Conservation (phyloP, 2,329 filamentous ascomycete genomes). For the Nemania serpens region DNA sequence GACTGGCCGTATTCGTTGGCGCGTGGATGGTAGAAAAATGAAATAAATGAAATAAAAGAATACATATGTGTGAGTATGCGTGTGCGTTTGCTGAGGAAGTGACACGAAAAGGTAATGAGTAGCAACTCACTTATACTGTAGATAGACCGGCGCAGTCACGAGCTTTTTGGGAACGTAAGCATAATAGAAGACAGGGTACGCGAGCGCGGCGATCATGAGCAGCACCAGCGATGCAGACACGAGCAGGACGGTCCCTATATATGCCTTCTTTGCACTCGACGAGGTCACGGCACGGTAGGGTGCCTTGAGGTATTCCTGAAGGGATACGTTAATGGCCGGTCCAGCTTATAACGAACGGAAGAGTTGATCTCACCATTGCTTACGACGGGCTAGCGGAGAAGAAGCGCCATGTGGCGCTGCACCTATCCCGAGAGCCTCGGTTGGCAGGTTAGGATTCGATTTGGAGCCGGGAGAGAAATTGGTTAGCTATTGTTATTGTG, state of each 20-base stretch:
- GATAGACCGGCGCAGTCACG: constrained; percentile 56
- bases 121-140: constrained; percentile 61
- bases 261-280: constrained; percentile 54
- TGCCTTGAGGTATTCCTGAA: constrained; percentile 37
- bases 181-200: constrained; percentile 59
- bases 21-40: too few relatives aligned
- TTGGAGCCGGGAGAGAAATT: too few relatives aligned
- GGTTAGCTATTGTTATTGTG: too few relatives aligned
- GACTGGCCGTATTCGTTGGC: not conserved
- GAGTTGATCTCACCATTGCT: constrained; percentile 6
- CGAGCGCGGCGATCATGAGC: constrained; percentile 53
- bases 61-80: too few relatives aligned
- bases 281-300: constrained; percentile 52
- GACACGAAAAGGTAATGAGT: not conserved
- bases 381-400: not conserved
- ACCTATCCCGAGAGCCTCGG: not conserved
- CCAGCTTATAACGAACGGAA: too few relatives aligned
- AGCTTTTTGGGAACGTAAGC: constrained; percentile 61
- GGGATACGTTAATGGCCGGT: too few relatives aligned
- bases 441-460: too few relatives aligned
- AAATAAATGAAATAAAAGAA: too few relatives aligned
- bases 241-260: constrained; percentile 54
- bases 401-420: constrained; percentile 17
- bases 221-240: constrained; percentile 49
- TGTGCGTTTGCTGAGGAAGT: not conserved